Evolutionary conservation across 306 rosid genomes (phyloP).

Genomic region (Quercus aquifolioides): DNA sequence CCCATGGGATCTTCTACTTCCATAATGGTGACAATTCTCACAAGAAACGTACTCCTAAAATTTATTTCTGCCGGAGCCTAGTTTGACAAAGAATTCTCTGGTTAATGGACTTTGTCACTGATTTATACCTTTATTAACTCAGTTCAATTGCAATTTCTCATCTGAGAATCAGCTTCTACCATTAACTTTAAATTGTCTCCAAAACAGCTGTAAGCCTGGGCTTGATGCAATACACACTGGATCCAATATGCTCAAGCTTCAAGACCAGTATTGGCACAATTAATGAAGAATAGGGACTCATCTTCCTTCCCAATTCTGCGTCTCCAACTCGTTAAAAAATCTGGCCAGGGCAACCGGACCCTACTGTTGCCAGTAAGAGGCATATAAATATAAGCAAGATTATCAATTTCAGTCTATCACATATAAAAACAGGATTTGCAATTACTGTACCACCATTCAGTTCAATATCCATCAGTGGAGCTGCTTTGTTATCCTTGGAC

Average conservation of each 20-base stretch:
- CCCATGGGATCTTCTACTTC: not conserved
- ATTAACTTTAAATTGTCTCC: not conserved
- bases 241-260: slow-evolving; percentile 66
- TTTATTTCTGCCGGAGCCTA: not conserved
- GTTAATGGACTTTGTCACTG: not conserved
- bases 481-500: slow-evolving; percentile 11
- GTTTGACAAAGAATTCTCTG: not conserved
- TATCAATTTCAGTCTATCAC: not conserved
- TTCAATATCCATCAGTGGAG: slow-evolving; percentile 19
- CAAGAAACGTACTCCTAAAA: not conserved
- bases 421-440: not conserved
- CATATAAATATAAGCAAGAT: not conserved
- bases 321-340: slow-evolving; percentile 85
- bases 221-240: slow-evolving; percentile 67
- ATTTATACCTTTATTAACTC: not conserved
- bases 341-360: slow-evolving; percentile 43
- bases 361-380: slow-evolving; percentile 21
- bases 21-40: not conserved
- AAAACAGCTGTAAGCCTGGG: slow-evolving; percentile 23
- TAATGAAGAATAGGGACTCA: slow-evolving; percentile 65
- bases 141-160: not conserved
- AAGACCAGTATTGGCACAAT: slow-evolving; percentile 71
- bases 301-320: slow-evolving; percentile 90
- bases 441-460: slow-evolving; percentile 33
- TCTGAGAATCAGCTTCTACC: slow-evolving; percentile 1